phyloP scores from a whole-genome alignment of 2,329 filamentous ascomycete species.

The Colletotrichum cordylinicola region DNA sequence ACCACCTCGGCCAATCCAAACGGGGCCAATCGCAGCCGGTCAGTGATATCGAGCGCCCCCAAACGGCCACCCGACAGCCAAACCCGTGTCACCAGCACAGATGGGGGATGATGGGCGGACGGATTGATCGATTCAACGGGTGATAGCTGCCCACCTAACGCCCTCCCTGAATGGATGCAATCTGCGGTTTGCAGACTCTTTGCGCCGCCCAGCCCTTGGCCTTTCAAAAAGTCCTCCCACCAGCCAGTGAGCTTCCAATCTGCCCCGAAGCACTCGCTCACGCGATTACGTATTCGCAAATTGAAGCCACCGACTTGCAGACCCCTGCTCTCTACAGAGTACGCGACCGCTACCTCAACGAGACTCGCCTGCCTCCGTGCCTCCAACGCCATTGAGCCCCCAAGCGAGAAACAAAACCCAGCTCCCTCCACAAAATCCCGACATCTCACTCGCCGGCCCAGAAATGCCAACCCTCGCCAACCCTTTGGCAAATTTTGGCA shows the following conservation, averaged over 20 bases:
- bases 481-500: conserved; percentile 6
- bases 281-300: conserved; percentile 5
- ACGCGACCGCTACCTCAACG: conserved; percentile 1
- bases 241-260: conserved; percentile 3
- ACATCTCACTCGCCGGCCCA: conserved; percentile 12
- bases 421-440: not conserved
- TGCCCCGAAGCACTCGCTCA: not conserved
- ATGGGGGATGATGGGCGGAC: not conserved
- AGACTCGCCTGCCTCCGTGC: not conserved
- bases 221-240: not conserved
- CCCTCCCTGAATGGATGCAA: not conserved
- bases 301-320: not conserved
- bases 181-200: conserved; percentile 2
- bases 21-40: not conserved
- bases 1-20: not conserved
- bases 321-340: not conserved
- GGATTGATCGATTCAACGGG: not conserved
- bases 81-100: not conserved
- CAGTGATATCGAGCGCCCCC: not conserved
- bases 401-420: not conserved
- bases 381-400: not conserved
- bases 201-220: conserved; percentile 19
- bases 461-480: conserved; percentile 20
- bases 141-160: not conserved
- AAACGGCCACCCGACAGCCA: not conserved